Evolutionary conservation across 2,329 filamentous ascomycete genomes (phyloP).

Genomic region (Cladosporium sp.): DNA sequence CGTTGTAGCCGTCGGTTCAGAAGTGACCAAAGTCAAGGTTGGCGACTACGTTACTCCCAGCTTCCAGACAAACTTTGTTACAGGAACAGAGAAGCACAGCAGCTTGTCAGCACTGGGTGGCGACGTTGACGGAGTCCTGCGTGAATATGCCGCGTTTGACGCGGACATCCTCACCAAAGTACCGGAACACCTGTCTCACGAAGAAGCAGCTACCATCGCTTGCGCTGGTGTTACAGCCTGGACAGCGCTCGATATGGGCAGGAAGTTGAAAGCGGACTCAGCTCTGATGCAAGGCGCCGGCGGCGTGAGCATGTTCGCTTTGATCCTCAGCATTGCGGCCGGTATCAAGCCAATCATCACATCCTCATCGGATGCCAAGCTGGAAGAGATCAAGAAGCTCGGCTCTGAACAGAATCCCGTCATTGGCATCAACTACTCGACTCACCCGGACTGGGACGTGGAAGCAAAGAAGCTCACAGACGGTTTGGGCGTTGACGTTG

Average conservation of each 20-base stretch:
- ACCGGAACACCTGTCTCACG: slow-evolving; percentile 41
- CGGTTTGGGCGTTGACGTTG: slow-evolving; percentile 43
- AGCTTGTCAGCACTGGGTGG: slow-evolving; percentile 49
- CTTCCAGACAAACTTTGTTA: slow-evolving; percentile 46
- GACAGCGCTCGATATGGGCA: slow-evolving; percentile 37
- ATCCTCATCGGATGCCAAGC: slow-evolving; percentile 57
- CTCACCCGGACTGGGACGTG: slow-evolving; percentile 56
- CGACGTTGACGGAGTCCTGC: slow-evolving; percentile 47
- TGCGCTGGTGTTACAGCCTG: slow-evolving; percentile 51
- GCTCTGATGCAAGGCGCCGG: slow-evolving; percentile 45
- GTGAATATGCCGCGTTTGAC: slow-evolving; percentile 44
- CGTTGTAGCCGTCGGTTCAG: slow-evolving; percentile 25
- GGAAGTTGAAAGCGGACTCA: slow-evolving; percentile 29
- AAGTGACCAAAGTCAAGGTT: slow-evolving; percentile 24
- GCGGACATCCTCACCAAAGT: slow-evolving; percentile 41
- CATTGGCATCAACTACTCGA: slow-evolving; percentile 61
- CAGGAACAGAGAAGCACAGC: slow-evolving; percentile 38
- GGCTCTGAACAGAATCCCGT: slow-evolving; percentile 53
- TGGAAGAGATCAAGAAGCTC: slow-evolving; percentile 50
- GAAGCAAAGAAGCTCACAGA: slow-evolving; percentile 51
- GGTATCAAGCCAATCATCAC: slow-evolving; percentile 40
- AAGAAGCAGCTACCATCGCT: slow-evolving; percentile 40
- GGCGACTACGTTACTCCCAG: slow-evolving; percentile 28
- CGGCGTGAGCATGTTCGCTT: slow-evolving; percentile 33
- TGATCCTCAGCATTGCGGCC: slow-evolving; percentile 31